phyloP scores from a whole-genome alignment of 331 rosid genomes.

The Stylosanthes scabra region DNA sequence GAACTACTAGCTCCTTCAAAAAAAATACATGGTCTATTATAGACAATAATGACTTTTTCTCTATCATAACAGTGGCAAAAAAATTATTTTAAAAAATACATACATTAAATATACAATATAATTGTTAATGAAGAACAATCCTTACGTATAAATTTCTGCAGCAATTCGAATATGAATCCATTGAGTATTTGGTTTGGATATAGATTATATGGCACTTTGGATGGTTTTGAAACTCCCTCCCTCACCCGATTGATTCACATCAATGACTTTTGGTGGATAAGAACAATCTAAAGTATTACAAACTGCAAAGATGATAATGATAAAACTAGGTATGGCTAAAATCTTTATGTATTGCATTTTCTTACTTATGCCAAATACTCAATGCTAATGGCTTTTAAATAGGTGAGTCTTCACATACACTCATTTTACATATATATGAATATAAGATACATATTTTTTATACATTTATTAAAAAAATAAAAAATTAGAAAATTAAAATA shows the following conservation, averaged over 20 bases:
- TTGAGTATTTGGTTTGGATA: slow-evolving; percentile 7
- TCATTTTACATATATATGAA: too few relatives aligned
- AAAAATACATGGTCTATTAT: slow-evolving; percentile 8
- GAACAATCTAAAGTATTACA: slow-evolving; percentile 27
- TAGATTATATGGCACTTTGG: slow-evolving; percentile 34
- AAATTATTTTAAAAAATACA: background rate
- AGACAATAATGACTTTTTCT: background rate
- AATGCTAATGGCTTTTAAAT: background rate
- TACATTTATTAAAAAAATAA: too few relatives aligned
- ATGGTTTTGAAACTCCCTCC: slow-evolving; percentile 42
- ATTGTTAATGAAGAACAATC: background rate
- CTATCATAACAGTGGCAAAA: background rate
- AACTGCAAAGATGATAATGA: slow-evolving; percentile 8
- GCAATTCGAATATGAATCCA: slow-evolving; percentile 22
- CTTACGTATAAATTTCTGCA: slow-evolving; percentile 13
- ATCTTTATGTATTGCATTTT: slow-evolving; percentile 1
- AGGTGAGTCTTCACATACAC: background rate
- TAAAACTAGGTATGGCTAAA: background rate
- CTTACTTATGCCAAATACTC: background rate
- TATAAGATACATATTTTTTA: too few relatives aligned
- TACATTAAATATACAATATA: background rate
- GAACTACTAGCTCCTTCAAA: slow-evolving; percentile 16
- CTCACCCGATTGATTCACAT: slow-evolving; percentile 20
- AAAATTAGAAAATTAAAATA: too few relatives aligned
- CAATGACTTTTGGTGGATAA: slow-evolving; percentile 27